These are phyloP conservation scores for Lactarius quietus DNA, from an alignment of 768 basidiomycete genomes.

Conservation along the genomic window DNA sequence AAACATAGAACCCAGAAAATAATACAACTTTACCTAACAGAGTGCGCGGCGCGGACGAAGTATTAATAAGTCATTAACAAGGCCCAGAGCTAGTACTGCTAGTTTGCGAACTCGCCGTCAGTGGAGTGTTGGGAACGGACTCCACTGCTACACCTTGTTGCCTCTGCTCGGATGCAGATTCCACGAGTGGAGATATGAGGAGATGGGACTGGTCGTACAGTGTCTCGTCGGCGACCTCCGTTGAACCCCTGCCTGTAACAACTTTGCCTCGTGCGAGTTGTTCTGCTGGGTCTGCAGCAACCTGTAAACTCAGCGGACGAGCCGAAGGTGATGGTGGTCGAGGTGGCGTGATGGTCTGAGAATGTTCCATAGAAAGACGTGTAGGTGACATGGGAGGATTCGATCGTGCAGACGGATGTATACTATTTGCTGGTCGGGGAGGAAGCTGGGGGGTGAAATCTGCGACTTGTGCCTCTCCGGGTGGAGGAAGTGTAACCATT, in stretches of 20 bases:
- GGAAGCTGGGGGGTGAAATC: conserved; percentile 77
- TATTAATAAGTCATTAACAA: neutral
- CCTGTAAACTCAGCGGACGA: neutral
- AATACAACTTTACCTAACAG: neutral
- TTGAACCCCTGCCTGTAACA: neutral
- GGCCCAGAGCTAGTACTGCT: neutral
- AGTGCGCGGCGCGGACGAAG: neutral
- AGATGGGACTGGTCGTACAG: neutral
- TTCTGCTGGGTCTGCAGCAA: neutral
- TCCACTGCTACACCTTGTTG: neutral
- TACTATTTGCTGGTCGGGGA: conserved; percentile 63
- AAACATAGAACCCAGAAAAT: neutral
- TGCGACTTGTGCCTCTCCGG: conserved; percentile 36
- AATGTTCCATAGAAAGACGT: neutral
- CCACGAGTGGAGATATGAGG: neutral
- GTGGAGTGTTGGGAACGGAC: conserved; percentile 15
- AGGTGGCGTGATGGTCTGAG: neutral
- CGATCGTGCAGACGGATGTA: conserved; percentile 67
- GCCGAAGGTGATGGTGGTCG: neutral
- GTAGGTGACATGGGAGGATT: conserved; percentile 14
- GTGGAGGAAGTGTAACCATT: conserved; percentile 44
- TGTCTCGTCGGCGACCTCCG: neutral
- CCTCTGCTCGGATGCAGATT: neutral
- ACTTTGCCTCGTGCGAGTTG: neutral
- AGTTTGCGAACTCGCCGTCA: conserved; percentile 11